Evolutionary conservation across 805 yeast genomes (phyloP).

Genomic region (Cephaloascus albidus): DNA sequence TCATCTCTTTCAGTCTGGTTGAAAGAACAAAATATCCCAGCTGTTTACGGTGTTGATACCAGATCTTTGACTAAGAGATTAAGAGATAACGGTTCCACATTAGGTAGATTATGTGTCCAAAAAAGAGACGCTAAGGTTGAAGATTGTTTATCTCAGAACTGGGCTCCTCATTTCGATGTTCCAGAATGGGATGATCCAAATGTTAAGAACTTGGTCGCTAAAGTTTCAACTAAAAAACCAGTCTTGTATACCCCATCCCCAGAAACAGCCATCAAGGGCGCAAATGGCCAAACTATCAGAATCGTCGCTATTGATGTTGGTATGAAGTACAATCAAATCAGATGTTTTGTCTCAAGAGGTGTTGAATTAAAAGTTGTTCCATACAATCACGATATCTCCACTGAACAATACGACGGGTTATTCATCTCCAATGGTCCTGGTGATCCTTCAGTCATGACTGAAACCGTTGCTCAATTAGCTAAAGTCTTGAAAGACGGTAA

Average conservation of each 20-base stretch:
- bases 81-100: conserved; percentile 86
- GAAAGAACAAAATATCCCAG: conserved; percentile 85
- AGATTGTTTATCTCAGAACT: conserved; percentile 29
- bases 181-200: conserved; percentile 96
- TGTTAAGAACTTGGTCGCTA: conserved; percentile 81
- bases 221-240: conserved; percentile 76
- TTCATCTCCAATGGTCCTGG: conserved; percentile 99
- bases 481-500: conserved; percentile 52
- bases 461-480: conserved; percentile 52
- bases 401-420: conserved; percentile 86
- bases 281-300: conserved; percentile 68
- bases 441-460: conserved; percentile 84
- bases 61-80: conserved; percentile 89
- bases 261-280: conserved; percentile 42
- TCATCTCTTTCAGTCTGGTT: conserved; percentile 94
- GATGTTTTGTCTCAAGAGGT: conserved; percentile 94
- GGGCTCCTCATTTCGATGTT: conserved; percentile 57
- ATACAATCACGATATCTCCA: conserved; percentile 80
- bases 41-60: conserved; percentile 96
- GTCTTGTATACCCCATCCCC: conserved; percentile 65
- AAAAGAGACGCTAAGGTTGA: conserved; percentile 21
- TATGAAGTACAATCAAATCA: conserved; percentile 94
- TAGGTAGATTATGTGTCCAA: conserved; percentile 78
- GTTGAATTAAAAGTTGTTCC: conserved; percentile 95
- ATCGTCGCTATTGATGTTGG: conserved; percentile 94